Evolutionary conservation across 2,329 filamentous ascomycete genomes (phyloP).

Genomic region (Gnomoniopsis smithogilvyi): DNA sequence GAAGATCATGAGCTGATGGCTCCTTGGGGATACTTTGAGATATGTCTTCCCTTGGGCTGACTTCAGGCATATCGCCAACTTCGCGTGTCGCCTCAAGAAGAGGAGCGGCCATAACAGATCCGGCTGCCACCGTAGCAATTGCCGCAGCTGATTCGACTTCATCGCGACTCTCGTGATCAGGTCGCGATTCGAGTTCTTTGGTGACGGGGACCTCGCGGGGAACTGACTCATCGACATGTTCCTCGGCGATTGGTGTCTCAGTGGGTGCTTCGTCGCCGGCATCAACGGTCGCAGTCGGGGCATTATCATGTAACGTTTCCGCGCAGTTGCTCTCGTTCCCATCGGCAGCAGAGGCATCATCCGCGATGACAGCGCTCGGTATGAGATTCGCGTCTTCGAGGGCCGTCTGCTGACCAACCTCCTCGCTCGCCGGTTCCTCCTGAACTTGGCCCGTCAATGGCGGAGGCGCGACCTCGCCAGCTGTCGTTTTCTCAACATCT

Average conservation of each 20-base stretch:
- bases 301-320: slow-evolving; percentile 3
- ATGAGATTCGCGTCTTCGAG: background rate
- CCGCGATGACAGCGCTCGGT: background rate
- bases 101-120: slow-evolving; percentile 2
- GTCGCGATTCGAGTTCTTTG: background rate
- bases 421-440: background rate
- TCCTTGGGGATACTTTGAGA: slow-evolving; percentile 15
- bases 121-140: slow-evolving; percentile 2
- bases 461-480: slow-evolving; percentile 5
- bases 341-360: background rate
- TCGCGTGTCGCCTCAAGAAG: background rate
- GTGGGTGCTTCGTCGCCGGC: background rate
- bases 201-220: background rate
- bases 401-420: background rate
- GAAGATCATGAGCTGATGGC: slow-evolving; percentile 19
- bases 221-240: background rate
- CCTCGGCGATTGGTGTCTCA: background rate
- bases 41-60: slow-evolving; percentile 8
- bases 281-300: slow-evolving; percentile 1
- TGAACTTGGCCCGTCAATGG: background rate
- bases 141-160: background rate
- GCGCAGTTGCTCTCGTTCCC: background rate
- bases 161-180: background rate
- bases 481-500: slow-evolving; percentile 7
- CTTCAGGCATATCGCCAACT: background rate